Percentiles rank a stretch among this genome's conserved stretches.
Evolutionary conservation across 1,284 basidiomycete genomes (phyloP).

Genomic region (Exobasidium rhododendri): DNA sequence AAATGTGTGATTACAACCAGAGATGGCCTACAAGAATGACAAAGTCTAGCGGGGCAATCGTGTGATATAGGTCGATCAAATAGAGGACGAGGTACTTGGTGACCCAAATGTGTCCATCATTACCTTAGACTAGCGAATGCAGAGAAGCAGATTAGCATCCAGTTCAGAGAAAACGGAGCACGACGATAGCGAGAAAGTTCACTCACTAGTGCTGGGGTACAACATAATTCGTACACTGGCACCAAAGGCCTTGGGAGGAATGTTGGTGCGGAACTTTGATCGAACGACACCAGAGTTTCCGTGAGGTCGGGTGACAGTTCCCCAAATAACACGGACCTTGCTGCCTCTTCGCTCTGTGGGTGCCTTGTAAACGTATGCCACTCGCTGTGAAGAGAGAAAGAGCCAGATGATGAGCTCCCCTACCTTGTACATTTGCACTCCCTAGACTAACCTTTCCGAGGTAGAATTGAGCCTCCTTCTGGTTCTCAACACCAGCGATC

Average conservation of each 20-base stretch:
- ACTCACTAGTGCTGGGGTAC: slow-evolving; percentile 9
- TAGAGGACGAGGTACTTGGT: background rate
- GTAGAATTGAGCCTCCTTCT: slow-evolving; percentile 96
- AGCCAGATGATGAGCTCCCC: background rate
- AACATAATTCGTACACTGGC: slow-evolving; percentile 26
- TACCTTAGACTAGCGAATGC: background rate
- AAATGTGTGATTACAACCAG: background rate
- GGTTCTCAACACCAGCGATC: slow-evolving; percentile 91
- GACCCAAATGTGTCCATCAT: background rate
- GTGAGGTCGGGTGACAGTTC: slow-evolving; percentile 61
- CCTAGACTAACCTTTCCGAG: slow-evolving; percentile 79
- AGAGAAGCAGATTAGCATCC: background rate
- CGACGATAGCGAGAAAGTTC: background rate
- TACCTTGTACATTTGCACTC: background rate
- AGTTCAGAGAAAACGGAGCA: background rate
- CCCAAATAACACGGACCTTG: slow-evolving; percentile 95
- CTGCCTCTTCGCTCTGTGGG: slow-evolving; percentile 87
- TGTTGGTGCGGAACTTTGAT: slow-evolving; percentile 94
- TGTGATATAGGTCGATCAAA: background rate
- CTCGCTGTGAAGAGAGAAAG: slow-evolving; percentile 63
- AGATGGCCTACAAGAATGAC: background rate
- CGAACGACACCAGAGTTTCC: slow-evolving; percentile 92
- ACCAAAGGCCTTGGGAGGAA: slow-evolving; percentile 83
- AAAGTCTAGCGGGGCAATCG: background rate
- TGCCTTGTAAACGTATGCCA: slow-evolving; percentile 96